Conservation (phyloP, 2,329 filamentous ascomycete species). For the Neospermospora avenae region DNA sequence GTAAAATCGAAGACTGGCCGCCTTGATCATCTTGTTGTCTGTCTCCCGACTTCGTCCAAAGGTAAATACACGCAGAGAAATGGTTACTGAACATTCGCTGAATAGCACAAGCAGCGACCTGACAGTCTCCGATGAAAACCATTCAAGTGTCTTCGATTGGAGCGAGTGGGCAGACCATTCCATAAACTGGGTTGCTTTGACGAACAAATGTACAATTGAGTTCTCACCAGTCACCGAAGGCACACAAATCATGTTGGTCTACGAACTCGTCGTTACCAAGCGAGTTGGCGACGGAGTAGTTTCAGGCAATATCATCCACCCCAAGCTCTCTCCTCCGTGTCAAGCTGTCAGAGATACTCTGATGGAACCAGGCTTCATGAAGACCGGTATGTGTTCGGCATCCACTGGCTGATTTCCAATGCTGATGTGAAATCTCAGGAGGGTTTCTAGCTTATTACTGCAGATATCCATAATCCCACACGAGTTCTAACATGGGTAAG, state of each 20-base stretch:
- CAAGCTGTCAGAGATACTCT: not conserved
- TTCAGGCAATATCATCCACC: not conserved
- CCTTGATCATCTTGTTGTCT: not conserved
- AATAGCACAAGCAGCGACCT: not conserved
- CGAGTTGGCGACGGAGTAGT: not conserved
- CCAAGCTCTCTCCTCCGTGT: not conserved
- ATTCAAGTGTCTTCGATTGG: not conserved
- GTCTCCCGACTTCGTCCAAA: not conserved
- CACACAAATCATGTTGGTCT: not conserved
- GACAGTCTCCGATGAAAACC: not conserved
- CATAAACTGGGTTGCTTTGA: not conserved
- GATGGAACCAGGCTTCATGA: not conserved
- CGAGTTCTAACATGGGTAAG: not conserved
- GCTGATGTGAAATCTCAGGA: not conserved
- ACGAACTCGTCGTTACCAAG: not conserved
- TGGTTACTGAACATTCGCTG: not conserved
- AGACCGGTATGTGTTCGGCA: not conserved
- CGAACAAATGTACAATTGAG: not conserved
- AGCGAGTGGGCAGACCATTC: no score
- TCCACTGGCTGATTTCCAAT: not conserved
- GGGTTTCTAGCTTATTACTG: not conserved
- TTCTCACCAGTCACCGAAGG: not conserved
- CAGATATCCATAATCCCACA: not conserved
- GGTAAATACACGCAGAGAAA: not conserved
- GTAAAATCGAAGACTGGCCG: not conserved